Conservation (phyloP, 805 yeast genomes). For the Kodamaea fukazawae region DNA sequence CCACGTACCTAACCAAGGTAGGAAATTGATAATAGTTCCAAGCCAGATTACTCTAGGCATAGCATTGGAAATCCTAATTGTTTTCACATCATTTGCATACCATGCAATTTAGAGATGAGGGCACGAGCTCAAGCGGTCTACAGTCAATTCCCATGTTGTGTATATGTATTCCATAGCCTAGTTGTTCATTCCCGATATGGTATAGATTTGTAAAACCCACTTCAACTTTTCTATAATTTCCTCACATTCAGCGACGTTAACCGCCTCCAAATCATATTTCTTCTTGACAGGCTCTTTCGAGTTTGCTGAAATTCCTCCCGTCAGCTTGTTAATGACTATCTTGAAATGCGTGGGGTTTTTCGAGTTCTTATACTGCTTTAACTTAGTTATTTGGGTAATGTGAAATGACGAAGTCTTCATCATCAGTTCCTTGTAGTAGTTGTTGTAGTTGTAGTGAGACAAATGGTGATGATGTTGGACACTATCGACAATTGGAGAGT, state of each 20-base stretch:
- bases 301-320: slow-evolving; percentile 22
- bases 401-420: slow-evolving; percentile 87
- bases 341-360: slow-evolving; percentile 80
- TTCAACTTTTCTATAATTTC: slow-evolving; percentile 76
- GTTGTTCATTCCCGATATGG: slow-evolving; percentile 6
- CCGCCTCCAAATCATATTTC: slow-evolving; percentile 84
- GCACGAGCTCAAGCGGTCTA: too few relatives aligned
- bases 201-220: slow-evolving; percentile 55
- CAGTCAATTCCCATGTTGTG: too few relatives aligned
- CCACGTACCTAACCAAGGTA: too few relatives aligned
- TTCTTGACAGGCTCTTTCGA: slow-evolving; percentile 58
- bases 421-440: slow-evolving; percentile 58
- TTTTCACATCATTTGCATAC: too few relatives aligned
- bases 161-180: background rate
- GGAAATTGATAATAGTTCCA: too few relatives aligned
- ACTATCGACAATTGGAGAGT: slow-evolving; percentile 23
- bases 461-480: slow-evolving; percentile 35
- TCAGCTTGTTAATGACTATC: slow-evolving; percentile 52
- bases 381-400: slow-evolving; percentile 67
- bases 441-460: slow-evolving; percentile 39
- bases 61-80: too few relatives aligned
- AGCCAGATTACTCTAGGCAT: too few relatives aligned
- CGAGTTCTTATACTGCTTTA: slow-evolving; percentile 62
- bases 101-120: too few relatives aligned
- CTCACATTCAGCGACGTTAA: slow-evolving; percentile 53